Percentiles rank a stretch among this genome's conserved stretches.
phyloP scores from a whole-genome alignment of 179 eudicot genomes.

The Camellia oleifera region DNA sequence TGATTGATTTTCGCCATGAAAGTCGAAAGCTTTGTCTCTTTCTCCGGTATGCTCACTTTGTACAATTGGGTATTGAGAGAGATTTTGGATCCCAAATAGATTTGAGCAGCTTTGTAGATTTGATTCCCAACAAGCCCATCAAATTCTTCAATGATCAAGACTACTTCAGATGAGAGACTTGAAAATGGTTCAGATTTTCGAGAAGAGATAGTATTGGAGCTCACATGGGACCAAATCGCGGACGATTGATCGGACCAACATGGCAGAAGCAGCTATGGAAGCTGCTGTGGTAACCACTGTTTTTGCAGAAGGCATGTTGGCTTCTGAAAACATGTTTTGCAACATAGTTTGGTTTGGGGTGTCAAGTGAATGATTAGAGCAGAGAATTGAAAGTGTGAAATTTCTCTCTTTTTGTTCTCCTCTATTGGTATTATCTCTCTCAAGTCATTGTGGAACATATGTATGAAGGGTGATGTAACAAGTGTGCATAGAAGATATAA shows the following conservation, averaged over 20 bases:
- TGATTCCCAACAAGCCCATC: slow-evolving; percentile 18
- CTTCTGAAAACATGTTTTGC: slow-evolving; percentile 13
- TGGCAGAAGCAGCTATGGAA: slow-evolving; percentile 29
- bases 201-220: slow-evolving; percentile 19
- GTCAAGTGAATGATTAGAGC: background rate
- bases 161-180: slow-evolving; percentile 15
- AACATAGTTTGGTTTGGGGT: background rate
- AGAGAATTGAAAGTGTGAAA: background rate
- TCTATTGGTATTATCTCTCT: too few relatives aligned
- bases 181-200: slow-evolving; percentile 11
- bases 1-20: slow-evolving; percentile 19
- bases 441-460: too few relatives aligned
- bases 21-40: slow-evolving; percentile 19
- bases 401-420: background rate
- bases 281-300: slow-evolving; percentile 29
- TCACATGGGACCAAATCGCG: slow-evolving; percentile 29
- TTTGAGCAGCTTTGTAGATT: slow-evolving; percentile 18
- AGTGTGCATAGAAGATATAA: too few relatives aligned
- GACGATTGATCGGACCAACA: slow-evolving; percentile 30
- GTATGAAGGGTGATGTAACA: too few relatives aligned
- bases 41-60: slow-evolving; percentile 26
- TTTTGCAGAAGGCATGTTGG: slow-evolving; percentile 23
- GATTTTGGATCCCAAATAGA: slow-evolving; percentile 18
- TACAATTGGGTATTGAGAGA: slow-evolving; percentile 2
- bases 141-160: slow-evolving; percentile 30